Conservation (phyloP, 352 stramenopile genomes). For the Thalassiosira mediterranea region DNA sequence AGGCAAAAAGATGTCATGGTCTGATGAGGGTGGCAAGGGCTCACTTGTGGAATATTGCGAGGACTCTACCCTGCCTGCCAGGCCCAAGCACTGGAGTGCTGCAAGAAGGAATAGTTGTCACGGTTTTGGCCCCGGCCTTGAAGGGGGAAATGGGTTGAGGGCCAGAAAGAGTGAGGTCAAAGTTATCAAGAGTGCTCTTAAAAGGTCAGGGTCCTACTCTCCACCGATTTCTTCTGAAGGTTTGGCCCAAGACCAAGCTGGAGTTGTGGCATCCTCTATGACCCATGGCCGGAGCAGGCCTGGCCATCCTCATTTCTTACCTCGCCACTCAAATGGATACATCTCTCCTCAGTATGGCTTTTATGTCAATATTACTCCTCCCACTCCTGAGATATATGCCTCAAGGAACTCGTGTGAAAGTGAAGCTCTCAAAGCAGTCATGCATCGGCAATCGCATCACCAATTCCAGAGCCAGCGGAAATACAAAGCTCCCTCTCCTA, state of each 20-base stretch:
- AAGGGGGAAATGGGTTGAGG: slow-evolving; percentile 6
- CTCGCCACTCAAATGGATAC: slow-evolving; percentile 49
- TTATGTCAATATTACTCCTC: slow-evolving; percentile 76
- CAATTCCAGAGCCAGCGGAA: slow-evolving; percentile 7
- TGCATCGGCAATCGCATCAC: slow-evolving; percentile 1
- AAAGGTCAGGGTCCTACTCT: slow-evolving; percentile 40
- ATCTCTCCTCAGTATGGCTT: slow-evolving; percentile 75
- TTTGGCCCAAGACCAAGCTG: slow-evolving; percentile 34
- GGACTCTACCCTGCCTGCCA: slow-evolving; percentile 6
- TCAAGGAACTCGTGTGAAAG: slow-evolving; percentile 15
- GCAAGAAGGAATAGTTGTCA: slow-evolving; percentile 39
- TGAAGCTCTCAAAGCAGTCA: not conserved
- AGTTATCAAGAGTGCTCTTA: slow-evolving; percentile 53
- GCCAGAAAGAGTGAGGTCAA: slow-evolving; percentile 30
- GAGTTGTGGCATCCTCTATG: not conserved
- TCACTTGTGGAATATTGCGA: slow-evolving; percentile 69
- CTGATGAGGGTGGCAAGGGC: slow-evolving; percentile 64
- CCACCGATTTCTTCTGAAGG: slow-evolving; percentile 37
- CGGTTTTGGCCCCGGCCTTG: too few relatives aligned
- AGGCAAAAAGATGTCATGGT: slow-evolving; percentile 71
- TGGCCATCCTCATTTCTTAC: slow-evolving; percentile 40
- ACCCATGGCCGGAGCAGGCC: not conserved
- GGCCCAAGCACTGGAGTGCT: slow-evolving; percentile 33
- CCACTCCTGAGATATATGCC: slow-evolving; percentile 57
- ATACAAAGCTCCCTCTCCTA: not conserved